Conservation (phyloP, 2,329 filamentous ascomycete genomes). For the Colletotrichum liriopes region DNA sequence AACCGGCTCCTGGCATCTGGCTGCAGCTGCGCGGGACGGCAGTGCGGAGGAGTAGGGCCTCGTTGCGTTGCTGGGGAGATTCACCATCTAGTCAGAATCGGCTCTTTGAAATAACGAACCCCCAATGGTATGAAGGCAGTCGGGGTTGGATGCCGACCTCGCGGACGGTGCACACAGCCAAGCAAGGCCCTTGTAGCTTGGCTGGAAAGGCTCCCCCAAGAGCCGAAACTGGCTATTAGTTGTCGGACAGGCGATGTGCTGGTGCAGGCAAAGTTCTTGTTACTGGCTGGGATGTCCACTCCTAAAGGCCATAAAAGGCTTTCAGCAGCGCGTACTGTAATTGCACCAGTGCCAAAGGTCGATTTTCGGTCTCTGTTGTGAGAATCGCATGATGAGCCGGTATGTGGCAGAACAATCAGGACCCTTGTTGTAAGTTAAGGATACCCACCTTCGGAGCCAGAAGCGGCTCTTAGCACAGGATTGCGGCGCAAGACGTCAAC, state of each 20-base stretch:
- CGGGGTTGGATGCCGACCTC: not conserved
- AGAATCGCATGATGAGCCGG: not conserved
- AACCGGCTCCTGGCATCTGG: not conserved
- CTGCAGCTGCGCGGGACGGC: not conserved
- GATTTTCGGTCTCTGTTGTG: not conserved
- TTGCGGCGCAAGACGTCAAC: too few species aligned
- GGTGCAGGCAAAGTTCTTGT: not conserved
- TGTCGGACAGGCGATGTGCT: too few species aligned
- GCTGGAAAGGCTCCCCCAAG: not conserved
- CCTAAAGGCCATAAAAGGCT: not conserved
- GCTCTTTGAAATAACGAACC: too few species aligned
- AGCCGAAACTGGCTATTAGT: not conserved
- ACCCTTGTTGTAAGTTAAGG: not conserved
- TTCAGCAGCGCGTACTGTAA: not conserved
- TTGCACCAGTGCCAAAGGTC: constrained; percentile 1
- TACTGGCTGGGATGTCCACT: not conserved
- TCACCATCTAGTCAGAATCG: too few species aligned
- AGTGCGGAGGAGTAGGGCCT: not conserved
- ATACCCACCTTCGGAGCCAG: not conserved
- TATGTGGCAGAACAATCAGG: not conserved
- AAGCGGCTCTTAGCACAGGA: too few species aligned
- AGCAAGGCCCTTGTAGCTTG: not conserved
- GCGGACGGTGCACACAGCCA: not conserved
- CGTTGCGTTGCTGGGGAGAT: too few species aligned
- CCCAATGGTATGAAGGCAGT: not conserved